These are phyloP conservation scores for Epichloe brachyelytri DNA, from an alignment of 2,329 filamentous ascomycete species.

Conservation along the genomic window DNA sequence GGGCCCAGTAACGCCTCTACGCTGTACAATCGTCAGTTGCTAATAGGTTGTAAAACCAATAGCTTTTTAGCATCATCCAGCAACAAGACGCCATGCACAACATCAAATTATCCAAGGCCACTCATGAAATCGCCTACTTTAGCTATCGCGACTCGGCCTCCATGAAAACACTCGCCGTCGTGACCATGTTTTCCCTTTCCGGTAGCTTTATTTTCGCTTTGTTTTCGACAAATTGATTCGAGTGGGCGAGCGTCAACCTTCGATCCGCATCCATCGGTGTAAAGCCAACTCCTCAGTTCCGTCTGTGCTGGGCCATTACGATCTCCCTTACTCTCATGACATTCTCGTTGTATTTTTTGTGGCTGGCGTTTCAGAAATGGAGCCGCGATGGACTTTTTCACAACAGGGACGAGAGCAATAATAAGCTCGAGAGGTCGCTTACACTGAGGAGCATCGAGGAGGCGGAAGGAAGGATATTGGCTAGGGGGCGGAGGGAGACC, in stretches of 20 bases:
- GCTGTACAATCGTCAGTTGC: no score
- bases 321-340: slow-evolving; percentile 24
- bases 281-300: no score
- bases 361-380: slow-evolving; percentile 19
- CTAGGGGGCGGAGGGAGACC: no score
- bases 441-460: no score
- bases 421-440: no score
- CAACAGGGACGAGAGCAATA: not conserved
- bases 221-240: slow-evolving; percentile 24
- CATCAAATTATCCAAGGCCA: no score
- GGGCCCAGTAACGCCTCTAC: no score
- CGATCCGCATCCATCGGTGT: not conserved
- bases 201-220: slow-evolving; percentile 29
- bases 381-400: slow-evolving; percentile 8
- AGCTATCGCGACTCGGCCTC: slow-evolving; percentile 27
- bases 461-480: no score
- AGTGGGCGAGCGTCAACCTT: slow-evolving; percentile 17
- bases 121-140: slow-evolving; percentile 4
- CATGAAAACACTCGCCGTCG: slow-evolving; percentile 30
- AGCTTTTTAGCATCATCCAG: no score
- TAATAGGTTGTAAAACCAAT: no score
- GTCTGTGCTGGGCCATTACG: slow-evolving; percentile 12
- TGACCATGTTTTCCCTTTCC: slow-evolving; percentile 30
- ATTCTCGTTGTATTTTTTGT: slow-evolving; percentile 22
- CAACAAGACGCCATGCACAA: no score